Conservation (phyloP, 1,139 yeast species). For the Kodamaea derodonti region DNA sequence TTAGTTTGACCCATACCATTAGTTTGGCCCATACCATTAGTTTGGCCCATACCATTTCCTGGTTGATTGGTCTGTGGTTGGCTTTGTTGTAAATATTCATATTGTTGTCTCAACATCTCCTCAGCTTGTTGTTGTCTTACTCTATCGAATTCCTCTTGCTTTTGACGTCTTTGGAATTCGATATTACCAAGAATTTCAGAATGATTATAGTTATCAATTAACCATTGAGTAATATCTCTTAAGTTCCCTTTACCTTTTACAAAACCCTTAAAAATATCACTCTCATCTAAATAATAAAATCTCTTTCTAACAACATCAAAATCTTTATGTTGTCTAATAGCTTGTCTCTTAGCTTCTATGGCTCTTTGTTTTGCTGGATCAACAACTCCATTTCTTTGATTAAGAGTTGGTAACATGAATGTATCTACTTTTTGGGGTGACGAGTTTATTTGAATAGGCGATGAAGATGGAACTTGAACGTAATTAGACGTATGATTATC, state of each 20-base stretch:
- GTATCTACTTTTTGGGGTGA: conserved; percentile 9
- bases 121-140: conserved; percentile 15
- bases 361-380: conserved; percentile 25
- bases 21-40: too few relatives aligned
- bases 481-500: conserved; percentile 8
- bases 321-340: conserved; percentile 40
- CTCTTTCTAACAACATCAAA: conserved; percentile 47
- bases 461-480: conserved; percentile 15
- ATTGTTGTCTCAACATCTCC: conserved; percentile 13
- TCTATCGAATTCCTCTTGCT: conserved; percentile 6
- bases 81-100: conserved; percentile 13
- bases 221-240: conserved; percentile 50
- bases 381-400: conserved; percentile 2
- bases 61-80: conserved; percentile 4
- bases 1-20: too few relatives aligned
- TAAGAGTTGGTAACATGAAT: neutral
- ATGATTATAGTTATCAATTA: conserved; percentile 34
- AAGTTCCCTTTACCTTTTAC: conserved; percentile 57
- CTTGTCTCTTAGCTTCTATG: conserved; percentile 36
- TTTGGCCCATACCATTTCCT: too few relatives aligned
- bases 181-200: conserved; percentile 26
- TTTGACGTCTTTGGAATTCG: conserved; percentile 17
- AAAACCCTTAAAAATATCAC: conserved; percentile 58
- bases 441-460: conserved; percentile 14
- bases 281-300: conserved; percentile 44